Conservation (phyloP, 2,329 filamentous ascomycete genomes). For the Endoconidiophora polonica region DNA sequence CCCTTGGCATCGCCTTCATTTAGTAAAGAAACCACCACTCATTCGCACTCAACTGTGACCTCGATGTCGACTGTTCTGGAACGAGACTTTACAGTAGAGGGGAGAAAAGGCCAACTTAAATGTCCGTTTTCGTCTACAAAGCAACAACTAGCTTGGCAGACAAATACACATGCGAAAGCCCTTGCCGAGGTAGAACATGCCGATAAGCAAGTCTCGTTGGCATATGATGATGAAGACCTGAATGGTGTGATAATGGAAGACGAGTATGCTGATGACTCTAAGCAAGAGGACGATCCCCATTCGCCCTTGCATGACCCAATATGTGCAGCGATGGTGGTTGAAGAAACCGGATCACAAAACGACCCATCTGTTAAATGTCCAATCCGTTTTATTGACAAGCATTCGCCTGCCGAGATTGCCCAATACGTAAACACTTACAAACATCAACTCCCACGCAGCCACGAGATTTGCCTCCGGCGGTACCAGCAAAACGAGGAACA, state of each 20-base stretch:
- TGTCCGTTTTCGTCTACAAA: conserved; percentile 53
- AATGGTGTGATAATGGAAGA: conserved; percentile 12
- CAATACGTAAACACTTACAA: conserved; percentile 91
- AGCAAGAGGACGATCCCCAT: conserved; percentile 20
- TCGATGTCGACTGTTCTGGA: conserved; percentile 55
- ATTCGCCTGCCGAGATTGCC: conserved; percentile 83
- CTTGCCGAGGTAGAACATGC: too few relatives aligned
- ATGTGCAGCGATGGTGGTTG: conserved; percentile 43
- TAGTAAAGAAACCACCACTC: conserved; percentile 31
- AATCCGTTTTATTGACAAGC: conserved; percentile 81
- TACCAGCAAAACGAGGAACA: conserved; percentile 79
- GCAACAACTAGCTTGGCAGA: too few relatives aligned
- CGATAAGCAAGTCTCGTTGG: too few relatives aligned
- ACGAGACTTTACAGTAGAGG: conserved; percentile 78
- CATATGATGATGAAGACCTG: conserved; percentile 14
- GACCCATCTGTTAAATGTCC: conserved; percentile 54
- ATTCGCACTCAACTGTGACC: conserved; percentile 29
- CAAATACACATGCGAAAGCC: background rate
- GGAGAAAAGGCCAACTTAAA: conserved; percentile 59
- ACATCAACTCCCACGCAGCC: conserved; percentile 82
- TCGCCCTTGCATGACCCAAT: conserved; percentile 41
- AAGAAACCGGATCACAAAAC: conserved; percentile 38
- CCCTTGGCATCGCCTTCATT: conserved; percentile 19
- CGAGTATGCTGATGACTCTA: conserved; percentile 7
- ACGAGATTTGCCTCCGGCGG: conserved; percentile 78